Conservation (phyloP, 2,329 filamentous ascomycete genomes). For the Cryphonectria radicalis region DNA sequence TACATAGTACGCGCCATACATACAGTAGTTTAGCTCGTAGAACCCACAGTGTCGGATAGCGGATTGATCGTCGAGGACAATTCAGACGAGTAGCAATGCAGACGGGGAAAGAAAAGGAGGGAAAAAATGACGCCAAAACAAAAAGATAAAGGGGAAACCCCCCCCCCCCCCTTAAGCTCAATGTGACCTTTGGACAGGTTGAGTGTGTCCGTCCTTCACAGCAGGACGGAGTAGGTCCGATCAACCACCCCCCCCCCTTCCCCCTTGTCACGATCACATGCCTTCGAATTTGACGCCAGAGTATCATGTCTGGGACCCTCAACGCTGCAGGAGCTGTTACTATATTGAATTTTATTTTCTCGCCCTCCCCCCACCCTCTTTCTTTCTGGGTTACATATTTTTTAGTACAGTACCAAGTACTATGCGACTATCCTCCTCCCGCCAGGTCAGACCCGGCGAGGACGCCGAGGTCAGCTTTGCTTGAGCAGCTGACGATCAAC, state of each 20-base stretch:
- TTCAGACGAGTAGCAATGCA: neutral
- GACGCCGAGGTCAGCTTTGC: neutral
- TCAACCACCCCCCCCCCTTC: neutral
- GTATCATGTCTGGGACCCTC: neutral
- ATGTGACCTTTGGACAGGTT: neutral
- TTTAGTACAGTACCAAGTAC: neutral
- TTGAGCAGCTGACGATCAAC: neutral
- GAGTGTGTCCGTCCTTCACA: neutral
- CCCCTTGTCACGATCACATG: slow-evolving; percentile 2
- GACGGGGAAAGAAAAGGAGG: neutral
- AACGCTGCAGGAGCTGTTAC: neutral
- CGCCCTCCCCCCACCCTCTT: neutral
- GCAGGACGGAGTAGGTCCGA: neutral
- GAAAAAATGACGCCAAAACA: neutral
- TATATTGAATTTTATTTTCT: too few relatives aligned
- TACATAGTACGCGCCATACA: neutral
- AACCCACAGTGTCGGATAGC: neutral
- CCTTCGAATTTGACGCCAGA: neutral
- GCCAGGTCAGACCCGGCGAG: neutral
- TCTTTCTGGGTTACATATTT: neutral
- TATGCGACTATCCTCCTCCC: neutral
- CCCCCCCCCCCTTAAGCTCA: too few relatives aligned
- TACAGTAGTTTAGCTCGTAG: neutral
- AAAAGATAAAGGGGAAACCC: too few relatives aligned
- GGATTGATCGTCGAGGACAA: neutral